These are phyloP conservation scores for Fragaria nilgerrensis DNA, from an alignment of 306 rosid species.

Conservation along the genomic window DNA sequence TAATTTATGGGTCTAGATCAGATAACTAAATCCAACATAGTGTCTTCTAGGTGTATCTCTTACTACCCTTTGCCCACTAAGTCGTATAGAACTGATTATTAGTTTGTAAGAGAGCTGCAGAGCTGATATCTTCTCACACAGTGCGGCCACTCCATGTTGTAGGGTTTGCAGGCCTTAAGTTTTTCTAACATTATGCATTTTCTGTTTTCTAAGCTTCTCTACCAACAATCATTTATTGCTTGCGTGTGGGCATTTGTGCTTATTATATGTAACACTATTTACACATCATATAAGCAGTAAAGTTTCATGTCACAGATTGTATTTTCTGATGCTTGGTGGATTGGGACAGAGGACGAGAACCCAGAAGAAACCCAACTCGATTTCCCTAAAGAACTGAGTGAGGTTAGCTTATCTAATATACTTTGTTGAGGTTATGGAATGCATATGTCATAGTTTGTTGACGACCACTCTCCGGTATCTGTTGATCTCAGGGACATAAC, in stretches of 20 bases:
- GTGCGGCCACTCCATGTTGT: too few species aligned
- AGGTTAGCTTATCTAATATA: conserved; percentile 37
- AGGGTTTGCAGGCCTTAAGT: neutral
- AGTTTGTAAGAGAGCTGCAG: too few species aligned
- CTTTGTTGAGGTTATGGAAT: conserved; percentile 5
- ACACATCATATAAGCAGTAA: conserved; percentile 12
- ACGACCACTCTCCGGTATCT: conserved; percentile 14
- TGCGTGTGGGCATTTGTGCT: neutral
- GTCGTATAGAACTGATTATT: neutral
- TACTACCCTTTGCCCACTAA: neutral
- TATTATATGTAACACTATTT: neutral
- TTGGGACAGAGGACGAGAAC: conserved; percentile 77
- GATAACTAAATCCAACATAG: neutral
- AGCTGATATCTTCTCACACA: neutral
- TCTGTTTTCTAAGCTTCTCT: neutral
- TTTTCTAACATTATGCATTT: neutral
- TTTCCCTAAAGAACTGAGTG: conserved; percentile 63
- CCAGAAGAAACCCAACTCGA: conserved; percentile 76
- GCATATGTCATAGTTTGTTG: conserved; percentile 20
- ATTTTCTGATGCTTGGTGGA: conserved; percentile 97
- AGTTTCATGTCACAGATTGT: conserved; percentile 52
- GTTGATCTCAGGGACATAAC: conserved; percentile 52
- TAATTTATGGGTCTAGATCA: neutral
- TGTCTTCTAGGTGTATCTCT: neutral
- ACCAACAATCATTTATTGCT: conserved; percentile 3